phyloP scores from a whole-genome alignment of 495 filamentous ascomycete species.

The Saxispiralis lemnorum region DNA sequence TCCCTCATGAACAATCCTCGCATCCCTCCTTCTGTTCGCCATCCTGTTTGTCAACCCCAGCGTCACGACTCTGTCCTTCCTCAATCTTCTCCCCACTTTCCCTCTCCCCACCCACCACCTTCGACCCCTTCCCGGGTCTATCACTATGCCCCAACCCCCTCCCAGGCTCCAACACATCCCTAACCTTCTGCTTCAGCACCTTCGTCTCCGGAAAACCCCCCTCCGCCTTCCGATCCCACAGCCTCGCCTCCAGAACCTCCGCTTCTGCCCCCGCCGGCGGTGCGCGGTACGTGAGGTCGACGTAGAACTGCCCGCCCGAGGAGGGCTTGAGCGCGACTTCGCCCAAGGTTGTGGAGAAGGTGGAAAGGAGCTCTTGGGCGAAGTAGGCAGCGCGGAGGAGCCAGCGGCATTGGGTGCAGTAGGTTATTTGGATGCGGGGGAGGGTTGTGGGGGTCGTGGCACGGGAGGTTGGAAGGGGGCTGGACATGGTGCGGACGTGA shows the following conservation, averaged over 20 bases:
- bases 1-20: conserved; percentile 9
- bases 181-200: conserved; percentile 62
- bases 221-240: conserved; percentile 83
- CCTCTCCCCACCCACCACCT: conserved; percentile 6
- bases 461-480: too few species aligned
- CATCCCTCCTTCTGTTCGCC: conserved; percentile 1
- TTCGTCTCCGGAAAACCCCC: conserved; percentile 74
- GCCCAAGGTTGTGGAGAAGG: conserved; percentile 68
- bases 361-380: conserved; percentile 94
- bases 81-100: background rate
- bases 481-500: too few species aligned
- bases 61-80: background rate
- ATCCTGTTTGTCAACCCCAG: background rate
- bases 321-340: conserved; percentile 79
- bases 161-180: conserved; percentile 63
- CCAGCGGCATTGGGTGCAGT: conserved; percentile 42
- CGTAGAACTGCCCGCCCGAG: conserved; percentile 68
- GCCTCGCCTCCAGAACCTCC: conserved; percentile 29
- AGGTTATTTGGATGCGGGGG: conserved; percentile 26
- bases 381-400: conserved; percentile 53
- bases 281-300: conserved; percentile 28
- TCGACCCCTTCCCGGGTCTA: conserved; percentile 15
- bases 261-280: conserved; percentile 4
- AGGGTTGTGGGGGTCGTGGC: conserved; percentile 5
- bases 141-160: conserved; percentile 60